phyloP scores from a whole-genome alignment of 495 filamentous ascomycete genomes.

The Aspergillus indologenus region DNA sequence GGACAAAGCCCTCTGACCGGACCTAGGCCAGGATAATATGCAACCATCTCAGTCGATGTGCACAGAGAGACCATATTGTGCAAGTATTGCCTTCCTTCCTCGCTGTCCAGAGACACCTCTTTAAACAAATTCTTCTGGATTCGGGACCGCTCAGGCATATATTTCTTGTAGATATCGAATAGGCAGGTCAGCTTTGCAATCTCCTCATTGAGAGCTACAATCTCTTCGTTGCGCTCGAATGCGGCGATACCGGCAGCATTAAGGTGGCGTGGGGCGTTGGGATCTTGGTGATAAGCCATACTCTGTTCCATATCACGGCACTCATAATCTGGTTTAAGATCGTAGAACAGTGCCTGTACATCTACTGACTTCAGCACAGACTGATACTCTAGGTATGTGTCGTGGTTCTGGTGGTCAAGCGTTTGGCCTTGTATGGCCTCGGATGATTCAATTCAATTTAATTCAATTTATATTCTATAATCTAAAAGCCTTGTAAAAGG shows the following conservation, averaged over 20 bases:
- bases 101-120: constrained; percentile 4
- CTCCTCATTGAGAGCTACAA: not conserved
- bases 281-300: constrained; percentile 8
- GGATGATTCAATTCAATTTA: too few species aligned
- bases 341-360: constrained; percentile 4
- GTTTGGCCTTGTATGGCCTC: constrained; percentile 8
- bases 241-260: constrained; percentile 8
- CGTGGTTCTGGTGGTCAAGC: constrained; percentile 2
- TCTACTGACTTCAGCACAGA: not conserved
- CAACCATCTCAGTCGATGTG: constrained; percentile 4
- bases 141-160: constrained; percentile 8
- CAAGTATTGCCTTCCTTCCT: constrained; percentile 10
- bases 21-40: constrained; percentile 3
- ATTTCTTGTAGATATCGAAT: constrained; percentile 10
- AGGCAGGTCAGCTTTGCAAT: constrained; percentile 5
- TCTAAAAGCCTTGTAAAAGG: too few species aligned
- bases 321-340: constrained; percentile 12
- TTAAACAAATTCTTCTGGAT: constrained; percentile 6
- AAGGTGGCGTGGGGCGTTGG: constrained; percentile 11
- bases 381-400: constrained; percentile 14
- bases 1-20: constrained; percentile 1
- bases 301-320: constrained; percentile 9
- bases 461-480: too few species aligned
- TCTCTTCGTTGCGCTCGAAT: constrained; percentile 7
- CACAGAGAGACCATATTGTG: constrained; percentile 9